A percentile compares a stretch with the other conserved stretches of the same genome.
These are phyloP conservation scores for Hypoxylon rickii DNA, from an alignment of 495 filamentous ascomycete genomes.

Conservation along the genomic window DNA sequence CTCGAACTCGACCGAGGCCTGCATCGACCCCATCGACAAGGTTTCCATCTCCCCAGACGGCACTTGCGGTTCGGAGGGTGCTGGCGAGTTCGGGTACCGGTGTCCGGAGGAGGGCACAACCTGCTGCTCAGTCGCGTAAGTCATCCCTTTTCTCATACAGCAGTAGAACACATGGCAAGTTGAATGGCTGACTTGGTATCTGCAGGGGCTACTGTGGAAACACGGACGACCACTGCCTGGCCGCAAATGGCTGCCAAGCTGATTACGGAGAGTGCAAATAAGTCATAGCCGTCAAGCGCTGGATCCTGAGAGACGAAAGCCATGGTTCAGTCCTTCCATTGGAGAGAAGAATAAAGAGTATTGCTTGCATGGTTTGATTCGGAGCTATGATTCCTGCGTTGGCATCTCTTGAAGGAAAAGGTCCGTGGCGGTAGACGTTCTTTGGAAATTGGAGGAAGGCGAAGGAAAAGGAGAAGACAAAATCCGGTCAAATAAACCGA, in stretches of 20 bases:
- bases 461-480: background rate
- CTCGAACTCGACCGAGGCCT: slow-evolving; percentile 40
- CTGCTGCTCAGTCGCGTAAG: slow-evolving; percentile 43
- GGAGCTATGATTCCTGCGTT: no score
- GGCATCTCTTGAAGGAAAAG: no score
- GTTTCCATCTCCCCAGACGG: slow-evolving; percentile 39
- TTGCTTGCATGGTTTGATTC: no score
- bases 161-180: no score
- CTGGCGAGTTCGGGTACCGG: slow-evolving; percentile 40
- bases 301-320: no score
- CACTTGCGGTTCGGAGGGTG: slow-evolving; percentile 40
- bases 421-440: no score
- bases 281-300: no score
- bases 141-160: background rate
- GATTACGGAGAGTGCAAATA: slow-evolving; percentile 37
- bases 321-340: no score
- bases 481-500: background rate
- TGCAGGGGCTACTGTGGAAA: slow-evolving; percentile 45
- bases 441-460: background rate
- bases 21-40: slow-evolving; percentile 36
- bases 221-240: slow-evolving; percentile 38
- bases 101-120: slow-evolving; percentile 30
- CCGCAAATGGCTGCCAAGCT: slow-evolving; percentile 38
- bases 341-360: no score
- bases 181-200: slow-evolving; percentile 10